These are phyloP conservation scores for Vaccinium vitisidaea DNA, from an alignment of 148 eudicot species.

Conservation along the genomic window DNA sequence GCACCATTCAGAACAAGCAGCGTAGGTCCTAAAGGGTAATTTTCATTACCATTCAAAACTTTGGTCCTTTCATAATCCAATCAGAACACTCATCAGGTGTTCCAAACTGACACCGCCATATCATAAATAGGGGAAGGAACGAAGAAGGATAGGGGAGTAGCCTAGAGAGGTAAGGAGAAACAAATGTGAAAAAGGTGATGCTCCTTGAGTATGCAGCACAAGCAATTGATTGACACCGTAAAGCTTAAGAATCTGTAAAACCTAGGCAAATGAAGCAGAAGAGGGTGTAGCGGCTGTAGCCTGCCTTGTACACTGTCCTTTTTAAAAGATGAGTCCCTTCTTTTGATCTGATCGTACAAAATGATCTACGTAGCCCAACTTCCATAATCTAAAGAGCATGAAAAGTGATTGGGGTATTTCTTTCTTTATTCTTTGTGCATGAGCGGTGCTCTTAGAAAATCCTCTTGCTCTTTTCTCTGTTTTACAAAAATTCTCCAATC, in stretches of 20 bases:
- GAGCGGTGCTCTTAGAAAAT: neutral
- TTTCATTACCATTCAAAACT: neutral
- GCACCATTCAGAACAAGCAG: neutral
- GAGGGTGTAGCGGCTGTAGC: neutral
- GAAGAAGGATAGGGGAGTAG: neutral
- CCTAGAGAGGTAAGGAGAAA: neutral
- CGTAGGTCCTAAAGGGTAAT: neutral
- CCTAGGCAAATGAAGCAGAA: neutral
- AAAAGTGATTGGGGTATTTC: neutral
- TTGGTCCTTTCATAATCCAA: neutral
- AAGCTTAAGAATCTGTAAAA: neutral
- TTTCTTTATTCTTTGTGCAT: neutral
- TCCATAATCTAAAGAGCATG: neutral
- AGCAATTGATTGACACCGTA: neutral
- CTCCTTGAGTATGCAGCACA: neutral
- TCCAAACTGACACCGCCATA: neutral
- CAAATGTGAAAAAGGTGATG: neutral
- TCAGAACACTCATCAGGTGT: neutral
- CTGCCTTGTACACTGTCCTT: neutral
- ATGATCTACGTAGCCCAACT: neutral
- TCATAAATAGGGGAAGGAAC: neutral
- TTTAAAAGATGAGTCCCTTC: neutral
- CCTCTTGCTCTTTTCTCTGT: neutral
- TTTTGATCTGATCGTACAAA: neutral
- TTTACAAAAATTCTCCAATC: neutral